phyloP scores from a whole-genome alignment of 75 land plant genomes.

The Selaginella tamariscina region DNA sequence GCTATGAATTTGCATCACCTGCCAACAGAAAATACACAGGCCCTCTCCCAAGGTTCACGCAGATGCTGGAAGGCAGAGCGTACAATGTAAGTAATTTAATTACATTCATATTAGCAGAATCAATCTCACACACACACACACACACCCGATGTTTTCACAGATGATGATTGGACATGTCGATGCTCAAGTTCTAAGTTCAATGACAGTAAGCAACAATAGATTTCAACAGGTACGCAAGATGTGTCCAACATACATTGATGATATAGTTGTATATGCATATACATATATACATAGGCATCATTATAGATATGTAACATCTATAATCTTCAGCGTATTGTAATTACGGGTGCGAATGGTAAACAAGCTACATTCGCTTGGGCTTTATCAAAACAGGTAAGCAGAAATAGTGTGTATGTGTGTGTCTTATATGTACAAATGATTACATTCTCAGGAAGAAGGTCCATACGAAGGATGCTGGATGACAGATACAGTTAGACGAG shows the following conservation, averaged over 20 bases:
- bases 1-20: not conserved
- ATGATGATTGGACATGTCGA: slow-evolving; percentile 12
- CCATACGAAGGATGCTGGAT: slow-evolving; percentile 14
- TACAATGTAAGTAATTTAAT: slow-evolving; percentile 2
- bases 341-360: slow-evolving; percentile 11
- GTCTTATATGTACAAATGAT: not conserved
- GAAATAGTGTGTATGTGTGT: not conserved
- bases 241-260: not conserved
- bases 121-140: not conserved
- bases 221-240: slow-evolving; percentile 12
- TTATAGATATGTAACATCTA: not conserved
- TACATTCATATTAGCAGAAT: not conserved
- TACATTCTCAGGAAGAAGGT: slow-evolving; percentile 1
- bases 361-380: slow-evolving; percentile 11
- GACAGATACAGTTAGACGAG: slow-evolving; percentile 15
- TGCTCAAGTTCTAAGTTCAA: slow-evolving; percentile 9
- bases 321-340: slow-evolving; percentile 7
- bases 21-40: not conserved
- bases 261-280: no score
- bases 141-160: not conserved
- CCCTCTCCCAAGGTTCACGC: slow-evolving; percentile 5
- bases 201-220: not conserved
- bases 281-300: not conserved
- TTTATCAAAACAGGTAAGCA: slow-evolving; percentile 14
- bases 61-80: slow-evolving; percentile 11